A percentile compares a stretch with the other conserved stretches of the same genome.
Conservation (phyloP, 345 rosid species). For the Camelina sativa region DNA sequence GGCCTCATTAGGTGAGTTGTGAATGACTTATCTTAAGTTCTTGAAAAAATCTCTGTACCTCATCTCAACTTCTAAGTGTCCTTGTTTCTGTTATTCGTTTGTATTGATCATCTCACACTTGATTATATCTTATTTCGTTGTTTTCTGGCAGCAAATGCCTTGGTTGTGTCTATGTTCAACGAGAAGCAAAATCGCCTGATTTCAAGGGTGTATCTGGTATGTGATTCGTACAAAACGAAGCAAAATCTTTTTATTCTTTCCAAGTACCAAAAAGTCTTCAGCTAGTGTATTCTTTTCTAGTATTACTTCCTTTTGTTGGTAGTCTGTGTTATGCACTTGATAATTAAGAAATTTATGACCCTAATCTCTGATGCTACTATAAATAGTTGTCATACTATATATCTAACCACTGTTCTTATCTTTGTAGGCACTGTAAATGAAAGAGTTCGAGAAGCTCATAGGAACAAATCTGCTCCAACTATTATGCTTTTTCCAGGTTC, state of each 20-base stretch:
- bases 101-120: not conserved
- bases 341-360: not conserved
- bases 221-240: constrained; percentile 1
- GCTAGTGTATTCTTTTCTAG: not conserved
- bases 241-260: not conserved
- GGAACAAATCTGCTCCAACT: constrained; percentile 70
- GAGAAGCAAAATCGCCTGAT: constrained; percentile 94
- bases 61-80: not conserved
- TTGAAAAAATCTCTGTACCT: not conserved
- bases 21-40: constrained; percentile 24
- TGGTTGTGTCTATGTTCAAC: constrained; percentile 93
- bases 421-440: constrained; percentile 83
- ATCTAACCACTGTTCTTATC: constrained; percentile 5
- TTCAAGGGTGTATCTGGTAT: constrained; percentile 98
- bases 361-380: constrained; percentile 10
- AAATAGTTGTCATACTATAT: not conserved
- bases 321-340: not conserved
- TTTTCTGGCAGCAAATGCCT: constrained; percentile 88
- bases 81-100: not conserved
- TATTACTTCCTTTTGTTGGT: not conserved
- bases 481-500: constrained; percentile 98
- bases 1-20: constrained; percentile 87
- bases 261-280: constrained; percentile 2
- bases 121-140: constrained; percentile 9
- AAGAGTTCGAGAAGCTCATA: constrained; percentile 86